Percentiles rank a stretch among this genome's conserved stretches.
phyloP scores from a whole-genome alignment of 2,329 filamentous ascomycete genomes.

The Keithomyces neogunnii region DNA sequence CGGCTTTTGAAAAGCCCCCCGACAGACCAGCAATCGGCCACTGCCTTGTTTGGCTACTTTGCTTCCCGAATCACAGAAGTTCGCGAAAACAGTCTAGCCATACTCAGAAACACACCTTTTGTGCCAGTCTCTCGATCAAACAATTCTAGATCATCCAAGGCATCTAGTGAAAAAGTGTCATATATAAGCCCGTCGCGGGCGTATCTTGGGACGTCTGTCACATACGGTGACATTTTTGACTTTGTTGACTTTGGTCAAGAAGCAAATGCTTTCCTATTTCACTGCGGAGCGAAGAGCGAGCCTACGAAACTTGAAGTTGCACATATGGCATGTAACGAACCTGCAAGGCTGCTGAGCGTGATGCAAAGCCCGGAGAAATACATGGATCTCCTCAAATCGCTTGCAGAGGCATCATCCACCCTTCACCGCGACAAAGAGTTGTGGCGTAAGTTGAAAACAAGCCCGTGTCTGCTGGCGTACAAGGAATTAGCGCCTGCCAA shows the following conservation, averaged over 20 bases:
- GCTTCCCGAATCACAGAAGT: conserved; percentile 69
- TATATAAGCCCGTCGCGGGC: conserved; percentile 60
- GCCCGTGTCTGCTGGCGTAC: conserved; percentile 75
- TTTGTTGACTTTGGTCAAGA: conserved; percentile 90
- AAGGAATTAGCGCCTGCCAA: conserved; percentile 52
- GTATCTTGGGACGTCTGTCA: conserved; percentile 65
- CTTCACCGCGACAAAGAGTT: conserved; percentile 74
- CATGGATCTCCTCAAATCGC: conserved; percentile 67
- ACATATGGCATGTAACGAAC: conserved; percentile 72
- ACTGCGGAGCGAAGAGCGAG: conserved; percentile 84
- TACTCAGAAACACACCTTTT: conserved; percentile 57
- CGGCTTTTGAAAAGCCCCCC: conserved; percentile 67
- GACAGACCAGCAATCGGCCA: conserved; percentile 54
- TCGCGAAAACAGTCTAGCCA: conserved; percentile 48
- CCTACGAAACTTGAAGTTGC: conserved; percentile 83
- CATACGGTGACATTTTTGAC: conserved; percentile 86
- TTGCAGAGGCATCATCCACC: conserved; percentile 62
- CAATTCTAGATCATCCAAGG: conserved; percentile 27
- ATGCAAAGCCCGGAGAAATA: conserved; percentile 83
- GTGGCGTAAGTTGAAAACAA: conserved; percentile 64
- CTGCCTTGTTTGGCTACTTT: conserved; percentile 74
- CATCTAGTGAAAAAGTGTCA: conserved; percentile 21
- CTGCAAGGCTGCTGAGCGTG: conserved; percentile 69
- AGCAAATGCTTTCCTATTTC: conserved; percentile 81
- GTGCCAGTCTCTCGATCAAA: conserved; percentile 53